Evolutionary conservation across 441 rosid species (phyloP), one percentile per base, ranked within the genome.

Genomic region (Gossypium gossypioides): DNA sequence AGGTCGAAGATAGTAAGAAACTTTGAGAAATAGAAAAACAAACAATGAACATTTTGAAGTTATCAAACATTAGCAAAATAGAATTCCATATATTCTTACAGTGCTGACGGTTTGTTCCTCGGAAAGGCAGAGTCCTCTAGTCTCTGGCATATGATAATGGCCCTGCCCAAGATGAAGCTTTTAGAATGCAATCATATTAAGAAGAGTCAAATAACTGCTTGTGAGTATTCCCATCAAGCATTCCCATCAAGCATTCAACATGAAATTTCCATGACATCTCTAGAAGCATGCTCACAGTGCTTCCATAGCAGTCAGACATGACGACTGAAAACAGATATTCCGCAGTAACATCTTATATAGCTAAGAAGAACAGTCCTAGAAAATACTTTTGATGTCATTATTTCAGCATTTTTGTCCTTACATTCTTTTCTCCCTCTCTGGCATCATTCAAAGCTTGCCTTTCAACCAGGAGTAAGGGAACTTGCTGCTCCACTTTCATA

Each of bases 111-210:
- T 89, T 80, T 85, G 87, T 72, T 89, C 95, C 81, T 89, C 95
- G n/a, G 95, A 87, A 60, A 89, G 86, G 78, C 95, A 89, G 68
- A 89, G 87, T 76, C 95, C 95, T 86, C 95, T 83, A 29, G 95
- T 89, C 82, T 89, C 95, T 21, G 95, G 95, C 88, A 88, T 87
- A 83, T 89, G 95, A 82, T 89, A 86, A 80, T 87, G 90, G 68
- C 95, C 91, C 95, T 89, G 73, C 44, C 55, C 72, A 63, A 57
- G 51, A 29, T 24, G 73, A 73, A 78, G 50, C 8, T 9, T 40
- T 44, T 27, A 72, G 68, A 16, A 50, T 50, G 58, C 50, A 60
- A 64, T 54, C 60, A 68, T 15, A 24, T 73, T 69, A 76, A 71
- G 55, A 48, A 61, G n/a, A 37, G 1, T 29, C 4, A 16, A 72